Percentiles rank a stretch among this genome's conserved stretches.
Conservation (phyloP, 2,329 filamentous ascomycete species). For the Mariannaea elegans region DNA sequence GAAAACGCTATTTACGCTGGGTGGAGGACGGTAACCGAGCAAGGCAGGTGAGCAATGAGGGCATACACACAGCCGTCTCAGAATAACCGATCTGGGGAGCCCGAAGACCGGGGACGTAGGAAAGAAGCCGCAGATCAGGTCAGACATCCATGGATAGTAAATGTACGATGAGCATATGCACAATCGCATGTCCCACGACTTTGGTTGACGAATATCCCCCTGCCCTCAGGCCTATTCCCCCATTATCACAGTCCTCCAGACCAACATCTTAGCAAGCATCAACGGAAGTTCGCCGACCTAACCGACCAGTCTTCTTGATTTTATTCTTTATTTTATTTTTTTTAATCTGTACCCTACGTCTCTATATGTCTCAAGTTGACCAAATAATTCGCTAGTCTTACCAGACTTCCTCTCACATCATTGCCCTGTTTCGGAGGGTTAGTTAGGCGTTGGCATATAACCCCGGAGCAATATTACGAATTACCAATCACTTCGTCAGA, state of each 20-base stretch:
- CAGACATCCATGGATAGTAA: background rate
- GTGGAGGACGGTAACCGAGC: background rate
- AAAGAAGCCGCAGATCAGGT: background rate
- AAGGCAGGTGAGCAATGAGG: background rate
- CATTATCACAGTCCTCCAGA: no score
- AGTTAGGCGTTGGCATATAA: no score
- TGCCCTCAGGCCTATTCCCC: background rate
- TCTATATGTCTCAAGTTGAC: no score
- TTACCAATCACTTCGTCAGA: background rate
- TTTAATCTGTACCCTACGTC: no score
- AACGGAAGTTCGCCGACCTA: slow-evolving; percentile 18
- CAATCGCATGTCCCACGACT: background rate
- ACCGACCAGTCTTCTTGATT: no score
- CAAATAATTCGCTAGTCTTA: background rate
- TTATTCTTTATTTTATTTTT: no score
- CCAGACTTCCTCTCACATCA: background rate
- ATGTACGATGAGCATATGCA: background rate
- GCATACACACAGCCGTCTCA: no score
- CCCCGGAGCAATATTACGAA: background rate
- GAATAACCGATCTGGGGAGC: no score
- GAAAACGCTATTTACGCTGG: background rate
- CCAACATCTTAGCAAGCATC: background rate
- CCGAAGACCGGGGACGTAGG: no score
- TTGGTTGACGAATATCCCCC: background rate
- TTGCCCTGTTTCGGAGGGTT: background rate